These are phyloP conservation scores for Carex cristatella DNA, from an alignment of 176 grass and related monocot genomes.

Conservation along the genomic window DNA sequence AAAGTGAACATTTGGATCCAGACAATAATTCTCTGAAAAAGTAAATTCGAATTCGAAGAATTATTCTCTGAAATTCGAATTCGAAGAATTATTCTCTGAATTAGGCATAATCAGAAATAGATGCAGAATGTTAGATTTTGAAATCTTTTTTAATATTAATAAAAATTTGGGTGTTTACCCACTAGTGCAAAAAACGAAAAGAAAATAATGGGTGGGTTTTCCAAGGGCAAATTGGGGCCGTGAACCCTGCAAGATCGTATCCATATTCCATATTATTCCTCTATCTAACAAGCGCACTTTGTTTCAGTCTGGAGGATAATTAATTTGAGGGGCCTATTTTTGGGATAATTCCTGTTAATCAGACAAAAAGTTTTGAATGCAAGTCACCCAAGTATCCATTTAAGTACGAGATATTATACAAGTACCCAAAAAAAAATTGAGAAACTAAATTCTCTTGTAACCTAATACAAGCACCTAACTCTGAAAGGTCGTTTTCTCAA, in stretches of 20 bases:
- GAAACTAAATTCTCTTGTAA: background rate
- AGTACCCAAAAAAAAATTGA: background rate
- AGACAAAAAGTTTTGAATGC: background rate
- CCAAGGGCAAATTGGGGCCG: background rate
- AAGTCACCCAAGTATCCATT: background rate
- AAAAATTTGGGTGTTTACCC: no score
- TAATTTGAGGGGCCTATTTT: background rate
- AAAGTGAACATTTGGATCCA: no score
- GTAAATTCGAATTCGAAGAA: no score
- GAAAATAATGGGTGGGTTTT: background rate
- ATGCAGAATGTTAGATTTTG: no score
- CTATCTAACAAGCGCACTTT: background rate
- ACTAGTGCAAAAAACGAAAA: no score
- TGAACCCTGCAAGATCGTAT: background rate
- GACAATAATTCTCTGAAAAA: no score
- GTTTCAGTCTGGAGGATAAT: background rate
- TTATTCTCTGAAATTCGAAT: no score
- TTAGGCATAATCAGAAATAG: no score
- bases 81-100: no score
- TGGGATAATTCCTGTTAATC: background rate
- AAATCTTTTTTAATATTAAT: no score
- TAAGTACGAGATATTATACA: background rate
- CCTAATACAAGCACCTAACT: constrained; percentile 1
- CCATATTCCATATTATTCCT: no score
- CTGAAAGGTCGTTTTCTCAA: constrained; percentile 1